These are phyloP conservation scores for Cubamyces lactineus DNA, from an alignment of 768 basidiomycete genomes.

Conservation along the genomic window DNA sequence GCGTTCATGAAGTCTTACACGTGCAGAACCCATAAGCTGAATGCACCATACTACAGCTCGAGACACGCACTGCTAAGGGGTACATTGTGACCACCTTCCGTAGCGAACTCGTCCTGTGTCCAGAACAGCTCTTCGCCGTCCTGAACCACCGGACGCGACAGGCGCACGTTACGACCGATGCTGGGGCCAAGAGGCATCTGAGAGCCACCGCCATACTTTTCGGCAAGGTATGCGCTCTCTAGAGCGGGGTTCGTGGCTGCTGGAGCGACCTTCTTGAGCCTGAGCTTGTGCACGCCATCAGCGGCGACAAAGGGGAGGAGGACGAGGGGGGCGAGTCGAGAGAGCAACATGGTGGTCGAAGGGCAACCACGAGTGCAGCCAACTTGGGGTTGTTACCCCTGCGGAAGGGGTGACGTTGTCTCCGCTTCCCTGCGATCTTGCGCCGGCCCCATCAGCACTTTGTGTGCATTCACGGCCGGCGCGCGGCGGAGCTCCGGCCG, in stretches of 20 bases:
- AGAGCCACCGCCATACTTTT: conserved; percentile 83
- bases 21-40: not conserved
- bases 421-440: conserved; percentile 4
- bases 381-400: conserved; percentile 18
- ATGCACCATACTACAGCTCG: not conserved
- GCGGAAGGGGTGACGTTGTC: conserved; percentile 20
- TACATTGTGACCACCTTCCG: conserved; percentile 79
- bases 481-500: no score
- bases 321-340: conserved; percentile 43
- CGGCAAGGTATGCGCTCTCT: conserved; percentile 84
- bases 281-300: conserved; percentile 76
- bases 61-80: conserved; percentile 79
- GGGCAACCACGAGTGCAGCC: conserved; percentile 24
- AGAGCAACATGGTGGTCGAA: conserved; percentile 42
- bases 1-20: conserved; percentile 93
- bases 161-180: conserved; percentile 61
- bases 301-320: conserved; percentile 54
- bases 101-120: conserved; percentile 69
- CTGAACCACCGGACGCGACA: conserved; percentile 44
- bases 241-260: conserved; percentile 63
- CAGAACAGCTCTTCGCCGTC: conserved; percentile 67
- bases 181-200: conserved; percentile 73
- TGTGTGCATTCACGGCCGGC: no score
- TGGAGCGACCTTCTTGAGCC: conserved; percentile 82
- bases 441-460: not conserved